Conservation (phyloP, 2,329 filamentous ascomycete genomes). For the Diaporthe citrichinensis region DNA sequence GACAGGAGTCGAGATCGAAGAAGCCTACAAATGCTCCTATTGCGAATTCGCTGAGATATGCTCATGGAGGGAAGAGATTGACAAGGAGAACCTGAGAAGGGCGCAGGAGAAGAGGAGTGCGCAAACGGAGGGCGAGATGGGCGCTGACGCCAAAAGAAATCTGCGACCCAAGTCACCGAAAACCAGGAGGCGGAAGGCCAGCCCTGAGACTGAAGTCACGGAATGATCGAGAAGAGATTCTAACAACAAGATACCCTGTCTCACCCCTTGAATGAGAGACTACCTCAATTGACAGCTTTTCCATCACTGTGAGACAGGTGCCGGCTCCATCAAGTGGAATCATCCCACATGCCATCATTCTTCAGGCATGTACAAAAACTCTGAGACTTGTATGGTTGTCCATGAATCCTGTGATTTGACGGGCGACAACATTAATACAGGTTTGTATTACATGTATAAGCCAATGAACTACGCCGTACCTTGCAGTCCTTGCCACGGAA, state of each 20-base stretch:
- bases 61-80: slow-evolving; percentile 80
- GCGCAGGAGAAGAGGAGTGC: slow-evolving; percentile 40
- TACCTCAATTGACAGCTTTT: neutral
- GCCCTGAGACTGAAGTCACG: neutral
- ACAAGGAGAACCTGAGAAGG: slow-evolving; percentile 64
- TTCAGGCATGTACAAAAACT: neutral
- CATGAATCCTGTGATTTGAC: neutral
- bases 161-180: slow-evolving; percentile 5
- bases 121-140: neutral
- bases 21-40: slow-evolving; percentile 87
- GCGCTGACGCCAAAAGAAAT: slow-evolving; percentile 3
- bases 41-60: slow-evolving; percentile 89
- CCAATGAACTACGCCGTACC: neutral
- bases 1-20: slow-evolving; percentile 83
- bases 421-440: neutral
- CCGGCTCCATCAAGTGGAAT: neutral
- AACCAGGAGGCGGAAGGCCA: slow-evolving; percentile 32
- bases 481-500: neutral
- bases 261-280: neutral
- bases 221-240: neutral
- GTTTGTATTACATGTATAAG: neutral
- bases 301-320: neutral
- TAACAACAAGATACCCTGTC: too few species aligned
- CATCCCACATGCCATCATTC: neutral
- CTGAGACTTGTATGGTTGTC: neutral